phyloP scores from a whole-genome alignment of 1,284 basidiomycete species.

The Ceratobasidium sp. region DNA sequence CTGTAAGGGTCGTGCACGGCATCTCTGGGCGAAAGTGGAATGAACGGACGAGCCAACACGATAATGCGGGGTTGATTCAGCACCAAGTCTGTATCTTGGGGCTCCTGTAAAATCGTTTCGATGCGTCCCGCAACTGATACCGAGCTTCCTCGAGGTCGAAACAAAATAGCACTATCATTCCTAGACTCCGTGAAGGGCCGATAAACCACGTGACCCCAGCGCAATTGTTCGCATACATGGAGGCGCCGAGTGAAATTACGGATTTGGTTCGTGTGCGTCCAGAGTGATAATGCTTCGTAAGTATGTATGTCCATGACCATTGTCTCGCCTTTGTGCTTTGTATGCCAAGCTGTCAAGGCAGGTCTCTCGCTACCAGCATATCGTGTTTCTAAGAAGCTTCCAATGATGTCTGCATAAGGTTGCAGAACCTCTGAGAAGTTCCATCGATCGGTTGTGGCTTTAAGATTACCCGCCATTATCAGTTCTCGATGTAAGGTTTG shows the following conservation, averaged over 20 bases:
- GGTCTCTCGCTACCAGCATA: background rate
- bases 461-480: conserved; percentile 3
- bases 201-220: background rate
- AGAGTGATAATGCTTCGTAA: background rate
- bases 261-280: background rate
- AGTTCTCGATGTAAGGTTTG: conserved; percentile 24
- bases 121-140: background rate
- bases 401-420: background rate
- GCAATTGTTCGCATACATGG: background rate
- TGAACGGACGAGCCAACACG: background rate
- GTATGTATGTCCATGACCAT: background rate
- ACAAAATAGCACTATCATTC: background rate
- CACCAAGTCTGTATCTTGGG: background rate
- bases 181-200: conserved; percentile 6
- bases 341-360: background rate
- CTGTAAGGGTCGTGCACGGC: background rate
- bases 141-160: background rate
- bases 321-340: background rate
- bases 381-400: background rate
- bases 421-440: background rate
- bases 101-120: conserved; percentile 12
- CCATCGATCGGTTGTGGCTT: background rate
- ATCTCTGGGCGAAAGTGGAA: background rate
- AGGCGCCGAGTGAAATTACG: background rate
- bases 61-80: background rate